Base-by-base conservation (phyloP, 2,329 filamentous ascomycete genomes). In the Myriosclerotinia duriaeana region DNA sequence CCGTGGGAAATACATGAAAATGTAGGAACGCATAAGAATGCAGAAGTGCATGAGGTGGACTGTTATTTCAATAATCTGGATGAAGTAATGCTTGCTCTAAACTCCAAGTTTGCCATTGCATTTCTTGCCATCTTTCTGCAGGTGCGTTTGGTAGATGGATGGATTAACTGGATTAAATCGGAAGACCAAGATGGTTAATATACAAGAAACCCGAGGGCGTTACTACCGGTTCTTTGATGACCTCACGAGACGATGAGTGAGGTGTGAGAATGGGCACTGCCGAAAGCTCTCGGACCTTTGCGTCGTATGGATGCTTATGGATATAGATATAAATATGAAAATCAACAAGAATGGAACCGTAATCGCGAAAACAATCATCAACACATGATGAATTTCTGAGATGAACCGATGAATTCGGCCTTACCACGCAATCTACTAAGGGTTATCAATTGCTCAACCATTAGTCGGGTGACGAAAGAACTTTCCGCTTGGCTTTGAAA, bases 391-490 rank as follows among this genome's bases (percentile, higher is more conserved):
- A 50, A 34, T 34, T 34, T 1, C 5, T 22, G 26, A 34, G 9
- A 44, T 36, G 42, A 36, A 22, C 22, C 26, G 7, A 8, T 38
- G 12, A 26, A 48, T 60, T 60, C 36, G 42, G 42, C 42, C 34
- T 60, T 7, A 36, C 30, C 30, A 34, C 30, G 17, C 52, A 17
- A 20, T 34, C 26, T 17, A 34, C 15, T 6, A 34, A 34, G 30
- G 30, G 5, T 34, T 11, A 9, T 53, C 2, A 14, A 5, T 15
- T 15, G 5, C 17, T 8, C 30, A 11, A 17, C 17, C 5, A 15
- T 36, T 36, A 48, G 56, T 60, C 56, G 36, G 46, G 56, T 60
- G 56, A 60, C 22, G 11, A 46, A n/a, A 20, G 5, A 20, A 46
- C 42, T 17, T 15, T 17, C 42, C 5, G 14, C 42, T 30, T 34